Conservation (phyloP, 371 early-diverging fungal species). For the Syncephalastrum racemosum region DNA sequence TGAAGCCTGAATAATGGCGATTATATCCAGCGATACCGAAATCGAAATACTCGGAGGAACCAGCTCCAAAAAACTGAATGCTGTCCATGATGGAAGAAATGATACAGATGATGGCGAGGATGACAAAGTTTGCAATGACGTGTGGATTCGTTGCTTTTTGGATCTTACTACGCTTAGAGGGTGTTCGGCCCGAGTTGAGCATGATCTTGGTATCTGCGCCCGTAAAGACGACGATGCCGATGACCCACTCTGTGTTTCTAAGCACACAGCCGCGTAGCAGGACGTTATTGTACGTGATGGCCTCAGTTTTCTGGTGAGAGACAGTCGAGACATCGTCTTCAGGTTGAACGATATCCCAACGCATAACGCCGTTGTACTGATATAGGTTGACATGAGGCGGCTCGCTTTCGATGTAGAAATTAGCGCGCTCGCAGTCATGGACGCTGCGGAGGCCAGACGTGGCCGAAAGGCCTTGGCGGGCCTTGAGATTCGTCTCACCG, state of each 20-base stretch:
- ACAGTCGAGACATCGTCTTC: constrained; percentile 27
- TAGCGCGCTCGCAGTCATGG: constrained; percentile 58
- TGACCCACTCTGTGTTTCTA: constrained; percentile 85
- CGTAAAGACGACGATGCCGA: constrained; percentile 84
- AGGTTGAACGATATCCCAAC: constrained; percentile 44
- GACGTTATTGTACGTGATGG: constrained; percentile 64
- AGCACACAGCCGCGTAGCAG: constrained; percentile 91
- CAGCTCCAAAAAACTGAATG: constrained; percentile 45
- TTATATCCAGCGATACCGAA: constrained; percentile 34
- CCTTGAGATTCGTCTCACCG: constrained; percentile 87
- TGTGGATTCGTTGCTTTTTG: constrained; percentile 94
- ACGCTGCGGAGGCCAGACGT: constrained; percentile 35
- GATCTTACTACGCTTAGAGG: constrained; percentile 92
- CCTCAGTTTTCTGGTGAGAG: constrained; percentile 44
- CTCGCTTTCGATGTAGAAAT: constrained; percentile 76
- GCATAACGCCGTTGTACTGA: constrained; percentile 69
- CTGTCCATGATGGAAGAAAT: constrained; percentile 62
- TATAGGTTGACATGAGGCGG: constrained; percentile 77
- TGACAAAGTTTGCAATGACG: constrained; percentile 50
- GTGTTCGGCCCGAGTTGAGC: constrained; percentile 86
- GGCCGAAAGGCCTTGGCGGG: constrained; percentile 46
- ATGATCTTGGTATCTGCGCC: constrained; percentile 93
- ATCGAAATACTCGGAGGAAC: constrained; percentile 35
- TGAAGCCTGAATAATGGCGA: constrained; percentile 38
- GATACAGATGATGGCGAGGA: constrained; percentile 57